These are phyloP conservation scores for Omphalotus olearius DNA, from an alignment of 1,284 basidiomycete species.

Conservation along the genomic window DNA sequence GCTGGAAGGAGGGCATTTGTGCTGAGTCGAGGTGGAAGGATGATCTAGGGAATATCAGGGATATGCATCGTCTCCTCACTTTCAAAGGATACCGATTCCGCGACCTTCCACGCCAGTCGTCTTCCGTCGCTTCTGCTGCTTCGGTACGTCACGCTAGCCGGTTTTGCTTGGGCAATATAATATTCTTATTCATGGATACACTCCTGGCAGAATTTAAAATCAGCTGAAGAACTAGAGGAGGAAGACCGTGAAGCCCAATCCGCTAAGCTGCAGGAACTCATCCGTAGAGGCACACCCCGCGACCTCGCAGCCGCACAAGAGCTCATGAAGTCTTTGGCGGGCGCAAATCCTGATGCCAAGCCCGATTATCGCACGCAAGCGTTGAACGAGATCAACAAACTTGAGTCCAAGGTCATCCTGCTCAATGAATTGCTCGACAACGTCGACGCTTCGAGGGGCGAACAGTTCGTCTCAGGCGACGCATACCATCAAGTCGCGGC, in stretches of 20 bases:
- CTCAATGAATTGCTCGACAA: conserved; percentile 98
- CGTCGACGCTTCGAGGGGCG: conserved; percentile 65
- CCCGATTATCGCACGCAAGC: conserved; percentile 93
- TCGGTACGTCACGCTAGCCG: conserved; percentile 35
- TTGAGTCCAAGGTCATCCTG: conserved; percentile 91
- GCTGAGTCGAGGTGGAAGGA: conserved; percentile 90
- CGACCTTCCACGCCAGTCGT: conserved; percentile 42
- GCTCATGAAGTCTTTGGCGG: conserved; percentile 94
- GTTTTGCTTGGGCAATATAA: neutral
- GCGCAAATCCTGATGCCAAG: conserved; percentile 92
- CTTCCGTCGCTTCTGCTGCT: conserved; percentile 31
- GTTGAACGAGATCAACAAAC: conserved; percentile 86
- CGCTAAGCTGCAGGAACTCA: conserved; percentile 97
- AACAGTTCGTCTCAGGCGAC: conserved; percentile 83
- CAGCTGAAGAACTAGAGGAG: conserved; percentile 93
- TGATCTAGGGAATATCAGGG: conserved; percentile 94
- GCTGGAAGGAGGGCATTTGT: conserved; percentile 96
- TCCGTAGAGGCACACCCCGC: conserved; percentile 91
- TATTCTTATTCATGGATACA: conserved; percentile 11
- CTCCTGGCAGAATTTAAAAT: conserved; percentile 73
- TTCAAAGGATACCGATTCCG: conserved; percentile 98
- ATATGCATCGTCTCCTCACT: conserved; percentile 93
- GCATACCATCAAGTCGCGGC: conserved; percentile 95
- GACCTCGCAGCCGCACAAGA: conserved; percentile 97
- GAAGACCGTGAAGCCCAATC: conserved; percentile 95